Evolutionary conservation across 2,329 filamentous ascomycete genomes (phyloP).

Genomic region (Trichoderma polysporum): DNA sequence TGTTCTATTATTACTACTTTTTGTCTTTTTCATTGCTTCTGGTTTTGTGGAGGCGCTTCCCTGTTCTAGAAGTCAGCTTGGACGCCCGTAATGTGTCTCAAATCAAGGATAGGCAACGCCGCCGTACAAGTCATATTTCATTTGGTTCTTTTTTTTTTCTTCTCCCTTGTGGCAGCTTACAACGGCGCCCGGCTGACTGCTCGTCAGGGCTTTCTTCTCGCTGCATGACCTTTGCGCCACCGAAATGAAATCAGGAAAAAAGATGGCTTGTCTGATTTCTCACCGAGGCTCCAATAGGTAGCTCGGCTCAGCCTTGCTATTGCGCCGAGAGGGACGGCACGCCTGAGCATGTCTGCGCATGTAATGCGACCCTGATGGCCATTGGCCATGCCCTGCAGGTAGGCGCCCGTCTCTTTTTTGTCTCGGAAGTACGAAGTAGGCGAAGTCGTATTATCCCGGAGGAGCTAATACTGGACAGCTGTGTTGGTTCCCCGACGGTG

Average conservation of each 20-base stretch:
- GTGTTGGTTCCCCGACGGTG: background rate
- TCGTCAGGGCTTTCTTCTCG: background rate
- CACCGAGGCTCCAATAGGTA: conserved; percentile 3
- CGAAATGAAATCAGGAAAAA: background rate
- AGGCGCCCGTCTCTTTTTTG: conserved; percentile 5
- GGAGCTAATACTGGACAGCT: background rate
- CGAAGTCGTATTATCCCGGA: conserved; percentile 2
- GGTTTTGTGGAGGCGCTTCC: background rate
- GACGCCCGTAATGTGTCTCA: conserved; percentile 11
- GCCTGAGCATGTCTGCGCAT: background rate
- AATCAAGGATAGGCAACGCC: background rate
- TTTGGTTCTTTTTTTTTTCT: background rate
- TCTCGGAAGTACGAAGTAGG: conserved; percentile 14
- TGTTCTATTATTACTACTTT: background rate
- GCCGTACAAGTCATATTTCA: background rate
- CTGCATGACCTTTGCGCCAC: conserved; percentile 12
- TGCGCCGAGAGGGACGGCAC: background rate
- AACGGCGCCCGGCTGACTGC: background rate
- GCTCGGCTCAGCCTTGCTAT: conserved; percentile 13
- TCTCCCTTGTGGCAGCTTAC: background rate
- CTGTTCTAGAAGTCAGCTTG: conserved; percentile 14
- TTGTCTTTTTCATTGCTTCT: background rate
- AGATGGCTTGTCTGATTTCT: background rate
- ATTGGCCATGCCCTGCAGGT: conserved; percentile 1
- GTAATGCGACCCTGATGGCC: background rate